These are phyloP conservation scores for Mycena sp. DNA, from an alignment of 1,284 basidiomycete genomes.

Conservation along the genomic window DNA sequence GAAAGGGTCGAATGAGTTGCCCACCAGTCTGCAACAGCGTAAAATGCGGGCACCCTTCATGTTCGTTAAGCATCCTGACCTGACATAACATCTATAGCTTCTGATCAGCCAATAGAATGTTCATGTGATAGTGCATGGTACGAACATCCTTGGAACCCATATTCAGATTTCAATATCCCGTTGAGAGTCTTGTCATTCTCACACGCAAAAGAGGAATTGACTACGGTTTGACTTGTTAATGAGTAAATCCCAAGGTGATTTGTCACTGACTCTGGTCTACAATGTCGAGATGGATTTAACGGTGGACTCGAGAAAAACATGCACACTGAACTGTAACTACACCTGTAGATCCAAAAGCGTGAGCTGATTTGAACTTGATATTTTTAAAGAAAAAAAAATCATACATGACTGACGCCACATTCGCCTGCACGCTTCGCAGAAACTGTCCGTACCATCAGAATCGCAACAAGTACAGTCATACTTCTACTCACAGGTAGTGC, in stretches of 20 bases:
- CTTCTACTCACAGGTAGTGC: constrained; percentile 45
- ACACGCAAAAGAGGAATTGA: constrained; percentile 75
- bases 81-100: constrained; percentile 55
- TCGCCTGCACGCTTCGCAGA: constrained; percentile 69
- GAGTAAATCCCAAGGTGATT: constrained; percentile 17
- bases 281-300: not conserved
- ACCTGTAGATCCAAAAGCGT: constrained; percentile 42
- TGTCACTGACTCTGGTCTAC: constrained; percentile 24
- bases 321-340: constrained; percentile 60
- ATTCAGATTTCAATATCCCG: constrained; percentile 62
- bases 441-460: constrained; percentile 44
- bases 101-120: not conserved
- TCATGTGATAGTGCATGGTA: not conserved
- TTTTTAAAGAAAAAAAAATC: not conserved
- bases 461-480: too few species aligned
- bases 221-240: constrained; percentile 35
- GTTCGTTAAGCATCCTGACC: not conserved
- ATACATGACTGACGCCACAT: constrained; percentile 54
- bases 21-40: constrained; percentile 36
- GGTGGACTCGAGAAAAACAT: not conserved
- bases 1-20: constrained; percentile 47
- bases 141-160: constrained; percentile 75
- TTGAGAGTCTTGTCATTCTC: constrained; percentile 76
- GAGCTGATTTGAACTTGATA: not conserved
- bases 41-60: not conserved